A percentile compares a stretch with the other conserved stretches of the same genome.
phyloP scores from a whole-genome alignment of 1,284 basidiomycete genomes.

The Laetiporus sulphureus region DNA sequence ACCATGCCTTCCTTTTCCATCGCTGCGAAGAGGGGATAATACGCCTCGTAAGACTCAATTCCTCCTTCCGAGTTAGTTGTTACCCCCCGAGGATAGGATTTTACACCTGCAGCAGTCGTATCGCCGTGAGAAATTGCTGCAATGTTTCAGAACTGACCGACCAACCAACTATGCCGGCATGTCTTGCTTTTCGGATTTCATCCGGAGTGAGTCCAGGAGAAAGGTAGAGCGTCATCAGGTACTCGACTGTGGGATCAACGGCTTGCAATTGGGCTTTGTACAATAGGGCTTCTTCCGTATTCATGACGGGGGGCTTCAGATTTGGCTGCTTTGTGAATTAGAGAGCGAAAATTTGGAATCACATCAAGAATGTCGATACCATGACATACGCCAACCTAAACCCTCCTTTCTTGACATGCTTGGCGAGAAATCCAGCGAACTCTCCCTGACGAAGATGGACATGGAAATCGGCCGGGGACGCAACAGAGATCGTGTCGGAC shows the following conservation, averaged over 20 bases:
- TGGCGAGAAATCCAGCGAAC: conserved; percentile 80
- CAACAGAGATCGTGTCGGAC: conserved; percentile 40
- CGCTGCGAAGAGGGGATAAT: conserved; percentile 91
- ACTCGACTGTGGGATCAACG: conserved; percentile 78
- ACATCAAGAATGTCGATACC: conserved; percentile 42
- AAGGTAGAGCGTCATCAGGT: conserved; percentile 95
- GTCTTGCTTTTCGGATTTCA: conserved; percentile 85
- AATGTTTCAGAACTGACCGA: conserved; percentile 8
- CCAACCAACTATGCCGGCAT: conserved; percentile 76
- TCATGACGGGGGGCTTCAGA: conserved; percentile 87
- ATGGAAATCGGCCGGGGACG: conserved; percentile 90
- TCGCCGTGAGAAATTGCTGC: conserved; percentile 6
- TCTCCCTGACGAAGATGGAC: conserved; percentile 92
- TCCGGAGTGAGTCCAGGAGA: conserved; percentile 86
- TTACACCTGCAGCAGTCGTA: conserved; percentile 60
- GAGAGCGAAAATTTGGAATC: conserved; percentile 10
- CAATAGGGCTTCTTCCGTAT: conserved; percentile 72
- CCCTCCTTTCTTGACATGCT: conserved; percentile 88
- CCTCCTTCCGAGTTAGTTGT: conserved; percentile 97
- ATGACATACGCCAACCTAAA: conserved; percentile 95
- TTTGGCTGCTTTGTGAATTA: conserved; percentile 64
- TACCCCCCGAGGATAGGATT: conserved; percentile 96
- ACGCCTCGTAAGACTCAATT: conserved; percentile 93
- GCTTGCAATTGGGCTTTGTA: conserved; percentile 75
- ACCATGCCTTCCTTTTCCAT: conserved; percentile 96